These are phyloP conservation scores for Zangia roseola DNA, from an alignment of 768 basidiomycete genomes.

Conservation along the genomic window DNA sequence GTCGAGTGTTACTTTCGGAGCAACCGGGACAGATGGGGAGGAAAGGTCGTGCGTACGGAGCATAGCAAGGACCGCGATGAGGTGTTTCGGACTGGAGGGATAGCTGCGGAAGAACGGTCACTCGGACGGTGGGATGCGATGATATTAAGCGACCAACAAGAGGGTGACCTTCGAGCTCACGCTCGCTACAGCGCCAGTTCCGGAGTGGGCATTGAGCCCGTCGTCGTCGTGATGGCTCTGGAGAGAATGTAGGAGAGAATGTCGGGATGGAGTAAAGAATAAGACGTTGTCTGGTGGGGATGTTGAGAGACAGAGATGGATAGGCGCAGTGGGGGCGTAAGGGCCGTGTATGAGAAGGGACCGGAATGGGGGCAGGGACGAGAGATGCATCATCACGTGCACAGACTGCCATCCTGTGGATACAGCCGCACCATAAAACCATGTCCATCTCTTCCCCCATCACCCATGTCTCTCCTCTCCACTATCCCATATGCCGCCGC, in stretches of 20 bases:
- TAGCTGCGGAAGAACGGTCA: slow-evolving; percentile 44
- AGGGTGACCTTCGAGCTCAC: slow-evolving; percentile 47
- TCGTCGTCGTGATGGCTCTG: slow-evolving; percentile 49
- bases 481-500: slow-evolving; percentile 10
- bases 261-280: slow-evolving; percentile 54
- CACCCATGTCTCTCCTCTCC: slow-evolving; percentile 15
- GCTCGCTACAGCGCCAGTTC: slow-evolving; percentile 35
- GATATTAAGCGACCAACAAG: slow-evolving; percentile 45
- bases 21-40: slow-evolving; percentile 19
- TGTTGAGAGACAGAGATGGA: slow-evolving; percentile 60
- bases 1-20: slow-evolving; percentile 36
- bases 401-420: slow-evolving; percentile 21
- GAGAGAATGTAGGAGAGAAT: slow-evolving; percentile 42
- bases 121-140: neutral
- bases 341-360: slow-evolving; percentile 62
- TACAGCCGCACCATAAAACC: neutral
- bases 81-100: slow-evolving; percentile 58
- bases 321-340: slow-evolving; percentile 66
- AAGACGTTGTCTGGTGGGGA: slow-evolving; percentile 38
- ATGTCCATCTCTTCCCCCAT: neutral
- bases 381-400: slow-evolving; percentile 37
- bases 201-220: slow-evolving; percentile 36
- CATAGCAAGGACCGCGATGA: slow-evolving; percentile 50
- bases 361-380: slow-evolving; percentile 52
- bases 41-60: slow-evolving; percentile 36